A percentile compares a stretch with the other conserved stretches of the same genome.
Conservation (phyloP, 129 eudicot genomes). For the Pittosporum tobira region DNA sequence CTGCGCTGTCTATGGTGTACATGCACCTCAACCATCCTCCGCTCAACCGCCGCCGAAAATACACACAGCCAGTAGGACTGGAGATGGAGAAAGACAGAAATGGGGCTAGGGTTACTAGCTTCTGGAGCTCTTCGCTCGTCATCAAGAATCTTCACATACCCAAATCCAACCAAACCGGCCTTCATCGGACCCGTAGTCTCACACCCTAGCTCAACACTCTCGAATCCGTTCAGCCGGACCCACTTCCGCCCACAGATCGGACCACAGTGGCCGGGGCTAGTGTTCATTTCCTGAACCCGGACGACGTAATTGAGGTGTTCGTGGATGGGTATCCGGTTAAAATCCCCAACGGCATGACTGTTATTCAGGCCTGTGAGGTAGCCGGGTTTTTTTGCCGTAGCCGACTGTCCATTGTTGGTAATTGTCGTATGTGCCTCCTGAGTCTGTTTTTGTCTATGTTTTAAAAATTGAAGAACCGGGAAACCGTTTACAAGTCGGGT, state of each 20-base stretch:
- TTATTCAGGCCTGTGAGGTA: constrained; percentile 83
- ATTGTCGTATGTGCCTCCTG: constrained; percentile 90
- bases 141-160: constrained; percentile 5
- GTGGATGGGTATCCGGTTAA: constrained; percentile 95
- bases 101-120: constrained; percentile 67
- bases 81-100: constrained; percentile 14
- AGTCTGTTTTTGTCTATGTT: too few species aligned
- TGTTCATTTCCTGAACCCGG: constrained; percentile 76
- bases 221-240: constrained; percentile 32
- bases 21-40: too few species aligned
- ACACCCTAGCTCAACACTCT: constrained; percentile 64
- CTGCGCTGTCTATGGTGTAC: too few species aligned
- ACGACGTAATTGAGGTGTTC: constrained; percentile 86
- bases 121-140: constrained; percentile 56
- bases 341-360: constrained; percentile 96
- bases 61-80: too few species aligned
- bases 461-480: too few species aligned
- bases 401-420: constrained; percentile 85
- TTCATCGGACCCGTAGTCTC: constrained; percentile 41
- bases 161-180: too few species aligned
- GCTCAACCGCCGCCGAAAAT: too few species aligned
- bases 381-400: constrained; percentile 89
- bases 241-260: constrained; percentile 58
- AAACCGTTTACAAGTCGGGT: too few species aligned
- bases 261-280: constrained; percentile 76